Base-by-base conservation (phyloP, 1,284 basidiomycete genomes). In the Phellinidium pouzarii region DNA sequence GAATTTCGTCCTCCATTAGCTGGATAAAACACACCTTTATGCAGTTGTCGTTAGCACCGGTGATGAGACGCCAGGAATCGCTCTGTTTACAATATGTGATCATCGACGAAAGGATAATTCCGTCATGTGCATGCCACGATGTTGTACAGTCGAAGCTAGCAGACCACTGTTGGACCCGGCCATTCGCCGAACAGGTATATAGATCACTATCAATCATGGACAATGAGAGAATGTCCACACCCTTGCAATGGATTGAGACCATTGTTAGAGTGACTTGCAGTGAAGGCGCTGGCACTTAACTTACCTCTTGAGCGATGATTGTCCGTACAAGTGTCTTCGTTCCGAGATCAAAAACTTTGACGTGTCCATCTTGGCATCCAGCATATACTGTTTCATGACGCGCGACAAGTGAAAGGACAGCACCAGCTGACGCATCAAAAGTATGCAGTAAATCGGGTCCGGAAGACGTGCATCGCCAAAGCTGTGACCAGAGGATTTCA, bases 361-460 rank as follows among this genome's bases (percentile, higher is more conserved):
- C 90, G 59, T 88, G 84, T 1, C 95, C 95, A 59, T 91, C 92
- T 67, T 99, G 95, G 60, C 93, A 87, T 0, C 93, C 95, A 0
- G 91, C 94, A 61, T 88, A 96, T 14, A 97, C 76, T 0, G 91
- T 91, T 34, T 87, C 88, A 31, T 86, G 83, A 40, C 79, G 76
- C 0, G 80, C 80, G 1, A 82, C 81, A 14, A 98, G 74, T 0
- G 91, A 81, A n/a, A 95, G 74, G 2, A 96, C 84, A 0, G 82
- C 87, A 11, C 82, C 87, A 59, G 78, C 78, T 52, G 68, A 71
- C 62, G 78, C 85, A 25, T 79, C 72, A 59, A 87, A 87, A 3
- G 82, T 79, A 59, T 86, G 78, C 25, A 77, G 59, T 2, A 82
- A 65, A 23, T 65, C 66, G 1, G 74, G 80, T 20, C 71, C 71